Percentiles rank a stretch among this genome's conserved stretches.
These are phyloP conservation scores for Clitopilus hobsonii DNA, from an alignment of 768 basidiomycete genomes.

Conservation along the genomic window DNA sequence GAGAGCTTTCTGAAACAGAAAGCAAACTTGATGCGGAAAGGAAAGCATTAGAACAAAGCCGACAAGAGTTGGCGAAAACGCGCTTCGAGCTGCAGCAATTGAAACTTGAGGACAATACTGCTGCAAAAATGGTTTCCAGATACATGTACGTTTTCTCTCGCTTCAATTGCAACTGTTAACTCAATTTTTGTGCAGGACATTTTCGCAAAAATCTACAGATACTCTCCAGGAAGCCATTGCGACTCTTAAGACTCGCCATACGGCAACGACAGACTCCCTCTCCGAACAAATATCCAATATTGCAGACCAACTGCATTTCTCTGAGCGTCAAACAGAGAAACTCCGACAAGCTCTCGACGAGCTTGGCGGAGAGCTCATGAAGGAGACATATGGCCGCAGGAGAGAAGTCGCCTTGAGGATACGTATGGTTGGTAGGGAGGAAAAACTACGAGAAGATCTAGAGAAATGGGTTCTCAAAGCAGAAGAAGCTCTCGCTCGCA, in stretches of 20 bases:
- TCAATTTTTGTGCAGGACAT: conserved; percentile 50
- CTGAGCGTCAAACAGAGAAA: conserved; percentile 37
- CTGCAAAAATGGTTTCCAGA: conserved; percentile 78
- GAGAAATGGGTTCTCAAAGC: conserved; percentile 52
- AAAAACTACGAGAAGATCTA: conserved; percentile 49
- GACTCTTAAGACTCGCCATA: conserved; percentile 56
- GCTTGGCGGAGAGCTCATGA: conserved; percentile 62
- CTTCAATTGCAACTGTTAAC: background rate
- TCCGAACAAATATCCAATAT: conserved; percentile 42
- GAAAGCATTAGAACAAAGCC: conserved; percentile 35
- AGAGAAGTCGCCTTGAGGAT: conserved; percentile 67
- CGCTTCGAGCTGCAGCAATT: conserved; percentile 51
- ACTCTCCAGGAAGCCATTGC: conserved; percentile 57
- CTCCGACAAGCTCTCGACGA: conserved; percentile 65
- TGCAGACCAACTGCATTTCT: conserved; percentile 36
- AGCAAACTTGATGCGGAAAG: conserved; percentile 43
- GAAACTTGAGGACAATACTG: conserved; percentile 63
- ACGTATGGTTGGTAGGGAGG: conserved; percentile 59
- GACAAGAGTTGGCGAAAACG: conserved; percentile 37
- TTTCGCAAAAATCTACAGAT: conserved; percentile 73
- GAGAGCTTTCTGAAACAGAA: conserved; percentile 37
- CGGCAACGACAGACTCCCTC: conserved; percentile 55
- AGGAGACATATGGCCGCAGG: conserved; percentile 68
- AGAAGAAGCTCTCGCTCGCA: conserved; percentile 32
- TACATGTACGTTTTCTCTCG: conserved; percentile 61